Evolutionary conservation across 768 basidiomycete species (phyloP), one percentile per base, ranked within the genome.

Genomic region (Austroboletus festivus): DNA sequence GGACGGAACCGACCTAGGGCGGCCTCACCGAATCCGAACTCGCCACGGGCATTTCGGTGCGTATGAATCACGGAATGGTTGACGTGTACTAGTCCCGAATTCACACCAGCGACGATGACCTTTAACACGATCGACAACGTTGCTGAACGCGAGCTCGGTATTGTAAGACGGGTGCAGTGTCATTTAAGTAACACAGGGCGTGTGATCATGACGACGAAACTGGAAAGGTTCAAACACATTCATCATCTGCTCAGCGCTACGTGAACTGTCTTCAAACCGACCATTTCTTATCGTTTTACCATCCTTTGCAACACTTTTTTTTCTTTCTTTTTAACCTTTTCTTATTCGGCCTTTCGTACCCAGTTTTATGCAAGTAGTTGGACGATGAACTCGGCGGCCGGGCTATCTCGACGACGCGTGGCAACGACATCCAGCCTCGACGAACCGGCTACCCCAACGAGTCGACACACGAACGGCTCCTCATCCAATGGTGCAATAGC

Each of bases 331-430:
- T 28, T 28, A 5, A 28, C 5, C 28, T 4, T 46, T 33, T 50
- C 19, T 34, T 45, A 38, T 20, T 49, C 38, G 38, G 31, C 38
- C 26, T 30, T 18, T 20, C 19, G 39, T 42, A 30, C 51, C 18
- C 26, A 40, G 16, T 42, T 58, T 52, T 64, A 56, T 63, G 54
- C 58, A 58, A 51, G 23, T 34, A 41, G 38, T 42, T 21, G 46
- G 58, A 62, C 66, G 41, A 82, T 82, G 80, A 73, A 70, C 58
- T 67, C 79, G n/a, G 60, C 75, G 37, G 73, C 74, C 13, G 76
- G 76, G 37, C 75, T 84, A 54, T 82, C 81, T 30, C 72, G 82
- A 51, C 76, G 82, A 56, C 79, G 82, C 46, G 77, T 81, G 19
- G 73, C 69, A 51, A 71, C 67, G 45, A 69, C 66, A 26, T 59